Evolutionary conservation across 2,329 filamentous ascomycete species (phyloP).

Genomic region (Monilinia laxa): DNA sequence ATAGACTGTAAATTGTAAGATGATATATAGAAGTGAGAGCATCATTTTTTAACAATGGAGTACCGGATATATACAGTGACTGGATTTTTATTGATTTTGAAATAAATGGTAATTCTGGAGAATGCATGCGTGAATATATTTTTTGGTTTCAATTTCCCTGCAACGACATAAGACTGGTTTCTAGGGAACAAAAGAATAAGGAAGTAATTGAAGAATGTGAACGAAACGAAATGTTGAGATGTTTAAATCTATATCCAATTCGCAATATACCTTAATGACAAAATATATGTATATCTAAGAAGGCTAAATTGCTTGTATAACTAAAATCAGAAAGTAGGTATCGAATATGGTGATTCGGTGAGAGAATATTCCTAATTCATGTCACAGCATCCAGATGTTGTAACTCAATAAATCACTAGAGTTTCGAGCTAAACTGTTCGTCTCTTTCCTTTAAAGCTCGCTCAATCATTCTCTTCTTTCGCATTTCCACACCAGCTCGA

Average conservation of each 20-base stretch:
- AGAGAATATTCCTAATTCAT: not conserved
- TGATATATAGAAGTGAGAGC: not conserved
- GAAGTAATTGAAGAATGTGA: too few species aligned
- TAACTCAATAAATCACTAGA: not conserved
- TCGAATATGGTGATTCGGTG: not conserved
- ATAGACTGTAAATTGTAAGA: not conserved
- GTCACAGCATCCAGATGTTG: not conserved
- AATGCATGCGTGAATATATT: not conserved
- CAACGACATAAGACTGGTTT: too few species aligned
- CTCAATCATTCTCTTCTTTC: slow-evolving; percentile 38
- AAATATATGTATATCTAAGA: not conserved
- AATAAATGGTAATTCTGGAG: not conserved
- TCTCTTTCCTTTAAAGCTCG: slow-evolving; percentile 30
- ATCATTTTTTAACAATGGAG: rapidly evolving
- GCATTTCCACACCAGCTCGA: slow-evolving; percentile 37
- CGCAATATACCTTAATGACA: not conserved
- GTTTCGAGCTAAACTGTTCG: slow-evolving; percentile 10
- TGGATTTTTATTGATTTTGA: too few species aligned
- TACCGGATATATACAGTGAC: not conserved
- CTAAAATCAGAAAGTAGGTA: not conserved
- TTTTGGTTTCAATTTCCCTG: not conserved
- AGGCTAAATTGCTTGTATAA: not conserved
- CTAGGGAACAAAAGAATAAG: not conserved
- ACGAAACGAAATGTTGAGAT: too few species aligned
- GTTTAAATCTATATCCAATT: not conserved